Evolutionary conservation across 352 stramenopile species (phyloP).

Genomic region (Phytophthora agathidicida): DNA sequence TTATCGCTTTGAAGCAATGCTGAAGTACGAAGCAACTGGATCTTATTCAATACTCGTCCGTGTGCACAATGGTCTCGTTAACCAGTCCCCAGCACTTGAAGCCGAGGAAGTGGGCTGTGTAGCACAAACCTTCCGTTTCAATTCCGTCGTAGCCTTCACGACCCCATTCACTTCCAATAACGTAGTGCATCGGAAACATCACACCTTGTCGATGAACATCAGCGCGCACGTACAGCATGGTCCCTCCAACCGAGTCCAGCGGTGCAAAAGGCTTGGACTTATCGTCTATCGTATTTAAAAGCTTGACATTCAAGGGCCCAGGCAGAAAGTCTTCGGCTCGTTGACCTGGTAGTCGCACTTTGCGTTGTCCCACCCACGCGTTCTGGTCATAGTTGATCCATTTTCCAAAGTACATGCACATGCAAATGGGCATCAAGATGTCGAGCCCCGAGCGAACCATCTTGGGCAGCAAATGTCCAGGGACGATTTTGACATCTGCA

Average conservation of each 20-base stretch:
- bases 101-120: conserved; percentile 44
- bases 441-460: conserved; percentile 36
- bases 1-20: too few species aligned
- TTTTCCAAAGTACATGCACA: not conserved
- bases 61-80: conserved; percentile 40
- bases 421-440: conserved; percentile 24
- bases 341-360: conserved; percentile 3
- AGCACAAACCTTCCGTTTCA: conserved; percentile 59
- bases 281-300: conserved; percentile 14
- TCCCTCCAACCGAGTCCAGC: conserved; percentile 55
- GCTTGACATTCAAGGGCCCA: conserved; percentile 11
- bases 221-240: conserved; percentile 55
- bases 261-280: conserved; percentile 21
- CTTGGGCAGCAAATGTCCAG: conserved; percentile 25
- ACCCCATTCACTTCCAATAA: conserved; percentile 46
- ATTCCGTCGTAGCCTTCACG: conserved; percentile 54
- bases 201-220: conserved; percentile 55
- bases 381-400: conserved; percentile 28
- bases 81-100: conserved; percentile 56
- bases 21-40: too few species aligned
- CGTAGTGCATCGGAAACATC: conserved; percentile 44
- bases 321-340: conserved; percentile 11
- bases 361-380: conserved; percentile 23
- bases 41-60: too few species aligned
- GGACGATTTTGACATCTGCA: conserved; percentile 40